phyloP scores from a whole-genome alignment of 192 early-diverging fungal species.

The Coemansia sp. region DNA sequence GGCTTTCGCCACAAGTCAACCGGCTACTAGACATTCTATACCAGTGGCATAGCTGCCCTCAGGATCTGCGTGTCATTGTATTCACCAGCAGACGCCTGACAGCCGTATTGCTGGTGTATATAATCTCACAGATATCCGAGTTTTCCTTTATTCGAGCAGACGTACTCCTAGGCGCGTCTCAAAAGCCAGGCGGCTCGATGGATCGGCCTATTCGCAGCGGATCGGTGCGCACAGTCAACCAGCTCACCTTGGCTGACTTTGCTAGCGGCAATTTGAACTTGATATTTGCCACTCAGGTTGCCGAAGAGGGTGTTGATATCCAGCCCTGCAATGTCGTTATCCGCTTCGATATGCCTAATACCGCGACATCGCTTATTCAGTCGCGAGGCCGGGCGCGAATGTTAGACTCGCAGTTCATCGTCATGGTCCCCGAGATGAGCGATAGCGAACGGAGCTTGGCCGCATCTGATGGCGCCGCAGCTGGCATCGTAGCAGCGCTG shows the following conservation, averaged over 20 bases:
- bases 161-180: slow-evolving; percentile 41
- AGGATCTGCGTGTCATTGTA: slow-evolving; percentile 84
- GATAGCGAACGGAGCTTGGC: slow-evolving; percentile 5
- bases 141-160: slow-evolving; percentile 53
- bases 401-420: slow-evolving; percentile 71
- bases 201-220: slow-evolving; percentile 44
- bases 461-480: neutral
- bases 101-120: slow-evolving; percentile 61
- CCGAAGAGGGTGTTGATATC: slow-evolving; percentile 95
- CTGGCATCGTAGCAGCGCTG: neutral
- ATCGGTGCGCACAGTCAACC: slow-evolving; percentile 29
- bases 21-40: slow-evolving; percentile 66
- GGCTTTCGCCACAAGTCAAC: slow-evolving; percentile 72
- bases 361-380: slow-evolving; percentile 81
- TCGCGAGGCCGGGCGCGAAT: slow-evolving; percentile 87
- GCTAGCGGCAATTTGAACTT: slow-evolving; percentile 70
- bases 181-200: slow-evolving; percentile 23
- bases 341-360: slow-evolving; percentile 78
- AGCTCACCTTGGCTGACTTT: slow-evolving; percentile 67
- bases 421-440: slow-evolving; percentile 63
- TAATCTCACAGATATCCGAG: slow-evolving; percentile 59
- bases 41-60: slow-evolving; percentile 43
- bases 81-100: slow-evolving; percentile 79
- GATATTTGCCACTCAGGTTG: slow-evolving; percentile 89
- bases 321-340: slow-evolving; percentile 89